phyloP scores from a whole-genome alignment of 2,329 filamentous ascomycete genomes.

The Xylaria sp. region DNA sequence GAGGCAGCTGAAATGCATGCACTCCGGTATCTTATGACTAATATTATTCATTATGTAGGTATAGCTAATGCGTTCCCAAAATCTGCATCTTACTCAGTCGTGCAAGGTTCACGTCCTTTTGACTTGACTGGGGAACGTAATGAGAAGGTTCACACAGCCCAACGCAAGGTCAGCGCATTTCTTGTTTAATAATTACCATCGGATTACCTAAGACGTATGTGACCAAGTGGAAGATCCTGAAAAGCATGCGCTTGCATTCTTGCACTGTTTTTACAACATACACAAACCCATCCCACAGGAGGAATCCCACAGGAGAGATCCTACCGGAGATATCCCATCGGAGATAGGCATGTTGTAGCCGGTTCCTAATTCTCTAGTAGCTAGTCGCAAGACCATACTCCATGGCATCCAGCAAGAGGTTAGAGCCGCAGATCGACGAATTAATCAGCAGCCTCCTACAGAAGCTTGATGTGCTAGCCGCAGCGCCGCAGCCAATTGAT shows the following conservation, averaged over 20 bases:
- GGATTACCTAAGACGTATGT: neutral
- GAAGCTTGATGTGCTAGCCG: slow-evolving; percentile 5
- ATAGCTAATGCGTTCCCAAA: slow-evolving; percentile 18
- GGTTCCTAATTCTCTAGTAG: neutral
- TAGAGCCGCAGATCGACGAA: slow-evolving; percentile 32
- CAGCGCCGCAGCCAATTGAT: slow-evolving; percentile 3
- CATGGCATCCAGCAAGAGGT: slow-evolving; percentile 31
- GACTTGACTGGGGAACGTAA: slow-evolving; percentile 29
- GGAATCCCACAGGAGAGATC: too few species aligned
- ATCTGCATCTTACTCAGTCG: slow-evolving; percentile 20
- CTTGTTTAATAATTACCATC: neutral
- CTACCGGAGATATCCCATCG: too few species aligned
- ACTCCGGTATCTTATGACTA: neutral
- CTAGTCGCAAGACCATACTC: slow-evolving; percentile 34
- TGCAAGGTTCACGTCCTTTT: slow-evolving; percentile 28
- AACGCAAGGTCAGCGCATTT: slow-evolving; percentile 16
- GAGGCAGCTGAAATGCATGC: neutral
- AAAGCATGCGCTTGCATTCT: neutral
- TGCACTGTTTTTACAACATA: too few species aligned
- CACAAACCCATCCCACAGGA: neutral
- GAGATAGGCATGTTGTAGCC: neutral
- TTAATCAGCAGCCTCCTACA: slow-evolving; percentile 14
- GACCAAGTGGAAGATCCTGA: neutral
- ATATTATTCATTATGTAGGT: neutral
- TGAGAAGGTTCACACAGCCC: slow-evolving; percentile 28